Evolutionary conservation across 78 protist genomes (phyloP), one percentile per base, ranked within the genome.

Genomic region (Salpingoeca rosetta): DNA sequence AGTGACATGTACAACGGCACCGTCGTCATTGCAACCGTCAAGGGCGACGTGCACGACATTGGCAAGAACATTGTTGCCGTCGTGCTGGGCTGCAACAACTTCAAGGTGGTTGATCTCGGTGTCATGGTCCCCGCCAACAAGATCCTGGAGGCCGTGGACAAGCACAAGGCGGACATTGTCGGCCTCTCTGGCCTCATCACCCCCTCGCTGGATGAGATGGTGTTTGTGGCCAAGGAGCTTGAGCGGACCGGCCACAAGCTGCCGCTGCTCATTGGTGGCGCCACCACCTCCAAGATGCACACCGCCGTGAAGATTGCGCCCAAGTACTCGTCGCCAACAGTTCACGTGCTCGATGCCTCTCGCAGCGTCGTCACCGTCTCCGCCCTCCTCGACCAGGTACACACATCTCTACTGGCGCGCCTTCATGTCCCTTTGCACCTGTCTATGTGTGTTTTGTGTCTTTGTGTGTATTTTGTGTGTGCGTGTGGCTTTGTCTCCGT

Each of bases 31-130:
- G 98, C 99, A 12, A 98, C 99, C 37, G 99, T 97, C 78, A 96
- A 97, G 93, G 99, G 99, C 40, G 99, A 98, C 86, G 99, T 98
- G 31, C 99, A 98, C 91, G 99, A 98, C 87, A 98, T 98, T 72
- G 99, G 99, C 84, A 98, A 98, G 96, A 96, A 96, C 86, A 98
- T 98, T 43, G 99, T 97, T 27, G 98, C 95, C 76, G 98, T 96
- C 37, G 99, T 97, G 78, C 92, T 98, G 40, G 97, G 96, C 77
- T 98, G 99, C 91, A 98, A 97, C 92, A 95, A 96, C 92, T 97
- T 92, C 89, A 75, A 90, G 43, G 95, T 90, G 74, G 41, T 82
- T 42, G 99, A 98, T 87, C 76, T 93, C 7, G 99, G 99, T 56
- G 98, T 97, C 41, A 95, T 95, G 99, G 42, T 84, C 65, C 93